These are phyloP conservation scores for Niebla homalea DNA, from an alignment of 495 filamentous ascomycete genomes.

Conservation along the genomic window DNA sequence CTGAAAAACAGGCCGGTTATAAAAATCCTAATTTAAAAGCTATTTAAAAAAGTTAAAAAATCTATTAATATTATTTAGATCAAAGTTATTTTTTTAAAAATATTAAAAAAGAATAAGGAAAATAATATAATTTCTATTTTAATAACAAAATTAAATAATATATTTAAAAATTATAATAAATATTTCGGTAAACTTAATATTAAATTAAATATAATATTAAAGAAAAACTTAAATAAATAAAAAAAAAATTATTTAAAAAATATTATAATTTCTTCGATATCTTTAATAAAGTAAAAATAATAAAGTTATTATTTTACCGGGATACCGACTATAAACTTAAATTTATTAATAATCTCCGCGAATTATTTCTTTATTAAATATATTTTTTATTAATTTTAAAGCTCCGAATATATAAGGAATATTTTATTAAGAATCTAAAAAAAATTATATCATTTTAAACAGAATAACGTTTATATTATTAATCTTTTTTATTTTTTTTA, in stretches of 20 bases:
- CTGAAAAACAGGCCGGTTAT: not conserved
- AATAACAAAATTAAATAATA: not conserved
- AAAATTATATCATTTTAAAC: too few relatives aligned
- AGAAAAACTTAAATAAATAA: not conserved
- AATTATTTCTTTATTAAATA: not conserved
- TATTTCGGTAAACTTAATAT: not conserved
- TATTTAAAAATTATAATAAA: not conserved
- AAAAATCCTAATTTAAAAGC: not conserved
- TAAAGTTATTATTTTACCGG: not conserved
- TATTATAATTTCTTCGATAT: not conserved
- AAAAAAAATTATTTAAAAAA: not conserved
- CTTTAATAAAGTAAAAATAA: not conserved
- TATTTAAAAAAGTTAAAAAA: not conserved
- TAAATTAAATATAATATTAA: not conserved
- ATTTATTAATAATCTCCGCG: not conserved
- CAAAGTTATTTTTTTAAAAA: not conserved
- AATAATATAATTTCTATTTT: not conserved
- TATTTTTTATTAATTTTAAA: not conserved
- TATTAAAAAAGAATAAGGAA: not conserved
- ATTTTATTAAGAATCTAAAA: too few relatives aligned
- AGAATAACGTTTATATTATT: too few relatives aligned
- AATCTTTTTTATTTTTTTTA: not conserved
- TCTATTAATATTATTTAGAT: not conserved
- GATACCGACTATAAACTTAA: not conserved
- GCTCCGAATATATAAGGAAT: too few relatives aligned